These are phyloP conservation scores for Podila epicladia DNA, from an alignment of 192 early-diverging fungal species.

Conservation along the genomic window DNA sequence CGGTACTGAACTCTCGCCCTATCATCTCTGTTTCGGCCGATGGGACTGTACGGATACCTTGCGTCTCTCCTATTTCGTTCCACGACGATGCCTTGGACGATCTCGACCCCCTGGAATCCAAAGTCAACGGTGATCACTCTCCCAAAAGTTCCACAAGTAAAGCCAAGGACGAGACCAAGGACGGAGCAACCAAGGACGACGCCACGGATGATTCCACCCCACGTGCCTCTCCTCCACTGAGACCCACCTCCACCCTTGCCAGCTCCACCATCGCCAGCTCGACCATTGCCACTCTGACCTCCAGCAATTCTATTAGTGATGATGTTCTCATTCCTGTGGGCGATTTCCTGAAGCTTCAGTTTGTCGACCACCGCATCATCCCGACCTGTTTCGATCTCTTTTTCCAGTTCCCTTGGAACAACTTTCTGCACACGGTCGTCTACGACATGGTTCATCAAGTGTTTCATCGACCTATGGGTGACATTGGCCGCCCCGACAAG, in stretches of 20 bases:
- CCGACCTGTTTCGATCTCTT: conserved; percentile 83
- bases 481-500: conserved; percentile 45
- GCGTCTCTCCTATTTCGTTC: conserved; percentile 6
- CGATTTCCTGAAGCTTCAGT: conserved; percentile 76
- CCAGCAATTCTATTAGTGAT: conserved; percentile 9
- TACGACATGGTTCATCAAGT: conserved; percentile 99
- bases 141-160: not conserved
- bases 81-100: not conserved
- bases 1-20: conserved; percentile 67
- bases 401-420: conserved; percentile 97
- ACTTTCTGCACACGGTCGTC: conserved; percentile 98
- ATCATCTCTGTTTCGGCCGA: conserved; percentile 45
- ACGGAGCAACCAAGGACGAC: conserved; percentile 22
- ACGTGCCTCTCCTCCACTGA: conserved; percentile 30
- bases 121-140: not conserved
- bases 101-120: no score
- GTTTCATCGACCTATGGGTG: conserved; percentile 88
- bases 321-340: conserved; percentile 67
- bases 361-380: conserved; percentile 72
- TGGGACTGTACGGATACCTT: conserved; percentile 36
- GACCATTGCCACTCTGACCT: conserved; percentile 17
- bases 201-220: conserved; percentile 5
- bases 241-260: conserved; percentile 3
- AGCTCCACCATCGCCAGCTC: conserved; percentile 2
- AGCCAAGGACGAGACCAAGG: conserved; percentile 10